Evolutionary conservation across 2,329 filamentous ascomycete genomes (phyloP).

Genomic region (Falciphora oryzae): DNA sequence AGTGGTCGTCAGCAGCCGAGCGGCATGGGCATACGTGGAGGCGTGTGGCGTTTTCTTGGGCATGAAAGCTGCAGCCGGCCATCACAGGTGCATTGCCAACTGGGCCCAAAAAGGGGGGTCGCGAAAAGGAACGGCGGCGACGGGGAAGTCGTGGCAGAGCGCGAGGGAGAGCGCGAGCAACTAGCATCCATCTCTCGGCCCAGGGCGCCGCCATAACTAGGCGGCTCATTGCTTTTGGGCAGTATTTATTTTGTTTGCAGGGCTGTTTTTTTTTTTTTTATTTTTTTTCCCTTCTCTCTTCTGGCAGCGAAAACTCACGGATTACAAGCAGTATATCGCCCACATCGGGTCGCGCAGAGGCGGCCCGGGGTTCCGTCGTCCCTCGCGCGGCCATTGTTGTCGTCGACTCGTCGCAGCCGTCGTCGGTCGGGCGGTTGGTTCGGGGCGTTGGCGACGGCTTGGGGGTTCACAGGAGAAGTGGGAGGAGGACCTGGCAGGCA

Average conservation of each 20-base stretch:
- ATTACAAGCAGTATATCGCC: constrained; percentile 67
- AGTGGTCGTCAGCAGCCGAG: neutral
- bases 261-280: neutral
- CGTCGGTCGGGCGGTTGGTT: constrained; percentile 6
- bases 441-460: neutral
- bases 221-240: neutral
- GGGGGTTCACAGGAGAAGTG: constrained; percentile 3
- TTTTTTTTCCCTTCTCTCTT: neutral
- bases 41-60: constrained; percentile 3
- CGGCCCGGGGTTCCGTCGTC: constrained; percentile 21
- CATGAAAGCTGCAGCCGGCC: neutral
- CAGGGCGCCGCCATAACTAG: neutral
- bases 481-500: constrained; percentile 5
- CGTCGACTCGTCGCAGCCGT: constrained; percentile 5
- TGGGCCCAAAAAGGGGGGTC: neutral
- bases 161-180: neutral
- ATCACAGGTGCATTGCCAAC: neutral
- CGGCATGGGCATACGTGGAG: neutral
- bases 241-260: neutral
- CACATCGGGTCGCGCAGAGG: constrained; percentile 44
- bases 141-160: neutral
- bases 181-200: neutral
- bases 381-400: constrained; percentile 26
- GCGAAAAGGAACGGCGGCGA: neutral
- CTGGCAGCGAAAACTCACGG: constrained; percentile 47